These are phyloP conservation scores for Osmanthus fragrans DNA, from an alignment of 257 asterid genomes.

Conservation along the genomic window DNA sequence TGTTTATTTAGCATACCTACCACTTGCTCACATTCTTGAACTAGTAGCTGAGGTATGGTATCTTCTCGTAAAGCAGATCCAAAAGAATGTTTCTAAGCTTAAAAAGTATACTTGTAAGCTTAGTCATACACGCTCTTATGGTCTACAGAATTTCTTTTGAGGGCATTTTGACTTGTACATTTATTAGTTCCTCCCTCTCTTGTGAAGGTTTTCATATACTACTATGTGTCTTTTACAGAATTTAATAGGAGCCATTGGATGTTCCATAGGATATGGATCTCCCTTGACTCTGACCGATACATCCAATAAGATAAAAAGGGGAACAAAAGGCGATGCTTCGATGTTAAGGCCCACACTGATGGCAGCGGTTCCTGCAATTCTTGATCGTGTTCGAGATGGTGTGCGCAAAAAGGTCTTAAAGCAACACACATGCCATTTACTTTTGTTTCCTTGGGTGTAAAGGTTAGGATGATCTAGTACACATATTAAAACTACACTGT, in stretches of 20 bases:
- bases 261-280: conserved; percentile 95
- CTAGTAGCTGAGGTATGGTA: conserved; percentile 90
- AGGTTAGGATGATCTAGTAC: background rate
- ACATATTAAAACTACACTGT: conserved; percentile 13
- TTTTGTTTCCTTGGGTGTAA: background rate
- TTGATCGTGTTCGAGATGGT: conserved; percentile 96
- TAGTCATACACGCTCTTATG: background rate
- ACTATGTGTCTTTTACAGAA: conserved; percentile 46
- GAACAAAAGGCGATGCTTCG: conserved; percentile 95
- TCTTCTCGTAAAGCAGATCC: background rate
- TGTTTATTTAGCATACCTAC: conserved; percentile 88
- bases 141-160: background rate
- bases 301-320: conserved; percentile 88
- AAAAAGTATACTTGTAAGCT: background rate
- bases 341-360: conserved; percentile 71
- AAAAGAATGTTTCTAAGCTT: background rate
- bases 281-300: conserved; percentile 95
- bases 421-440: conserved; percentile 8
- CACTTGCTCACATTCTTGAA: conserved; percentile 97
- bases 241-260: conserved; percentile 71
- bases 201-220: conserved; percentile 4
- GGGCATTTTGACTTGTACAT: conserved; percentile 11
- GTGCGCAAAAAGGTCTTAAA: conserved; percentile 82
- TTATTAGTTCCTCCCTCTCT: background rate
- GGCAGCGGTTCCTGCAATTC: conserved; percentile 99